phyloP scores from a whole-genome alignment of 2,329 filamentous ascomycete genomes.

The Neofusicoccum kwambonambiense region DNA sequence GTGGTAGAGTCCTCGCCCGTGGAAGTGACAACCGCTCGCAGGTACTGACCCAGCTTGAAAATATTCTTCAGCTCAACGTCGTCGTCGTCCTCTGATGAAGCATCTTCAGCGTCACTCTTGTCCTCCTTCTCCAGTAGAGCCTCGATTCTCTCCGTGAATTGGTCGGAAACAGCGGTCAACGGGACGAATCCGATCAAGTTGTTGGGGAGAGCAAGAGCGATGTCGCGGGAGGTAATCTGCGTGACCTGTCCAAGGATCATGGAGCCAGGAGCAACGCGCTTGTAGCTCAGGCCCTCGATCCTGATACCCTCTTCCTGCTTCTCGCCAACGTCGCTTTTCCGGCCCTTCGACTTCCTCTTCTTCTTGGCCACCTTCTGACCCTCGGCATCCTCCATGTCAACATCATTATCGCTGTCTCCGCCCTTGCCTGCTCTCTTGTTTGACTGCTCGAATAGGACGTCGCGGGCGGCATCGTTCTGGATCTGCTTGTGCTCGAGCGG shows the following conservation, averaged over 20 bases:
- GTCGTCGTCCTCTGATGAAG: constrained; percentile 50
- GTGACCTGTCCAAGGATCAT: constrained; percentile 84
- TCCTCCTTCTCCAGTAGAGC: constrained; percentile 60
- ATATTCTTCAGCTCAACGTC: constrained; percentile 71
- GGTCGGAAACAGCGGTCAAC: constrained; percentile 84
- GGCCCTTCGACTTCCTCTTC: constrained; percentile 50
- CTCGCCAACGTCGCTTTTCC: constrained; percentile 41
- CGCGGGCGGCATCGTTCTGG: constrained; percentile 84
- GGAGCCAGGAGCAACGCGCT: constrained; percentile 83
- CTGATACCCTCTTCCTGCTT: constrained; percentile 56
- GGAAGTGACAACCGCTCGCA: constrained; percentile 79
- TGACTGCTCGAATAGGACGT: constrained; percentile 83
- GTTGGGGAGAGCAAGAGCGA: constrained; percentile 84
- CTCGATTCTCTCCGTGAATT: constrained; percentile 74
- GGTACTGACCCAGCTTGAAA: constrained; percentile 81
- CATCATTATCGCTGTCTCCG: constrained; percentile 50
- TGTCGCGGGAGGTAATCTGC: constrained; percentile 74
- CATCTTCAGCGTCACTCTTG: constrained; percentile 53
- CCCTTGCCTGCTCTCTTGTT: constrained; percentile 59
- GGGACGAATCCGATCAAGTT: constrained; percentile 88
- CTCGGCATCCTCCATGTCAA: constrained; percentile 40
- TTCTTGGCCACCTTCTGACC: constrained; percentile 52
- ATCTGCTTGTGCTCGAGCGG: constrained; percentile 97
- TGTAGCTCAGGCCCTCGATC: constrained; percentile 86
- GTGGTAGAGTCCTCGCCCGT: constrained; percentile 64